Evolutionary conservation across 2,329 filamentous ascomycete species (phyloP).

Genomic region (Microcera coccophila): DNA sequence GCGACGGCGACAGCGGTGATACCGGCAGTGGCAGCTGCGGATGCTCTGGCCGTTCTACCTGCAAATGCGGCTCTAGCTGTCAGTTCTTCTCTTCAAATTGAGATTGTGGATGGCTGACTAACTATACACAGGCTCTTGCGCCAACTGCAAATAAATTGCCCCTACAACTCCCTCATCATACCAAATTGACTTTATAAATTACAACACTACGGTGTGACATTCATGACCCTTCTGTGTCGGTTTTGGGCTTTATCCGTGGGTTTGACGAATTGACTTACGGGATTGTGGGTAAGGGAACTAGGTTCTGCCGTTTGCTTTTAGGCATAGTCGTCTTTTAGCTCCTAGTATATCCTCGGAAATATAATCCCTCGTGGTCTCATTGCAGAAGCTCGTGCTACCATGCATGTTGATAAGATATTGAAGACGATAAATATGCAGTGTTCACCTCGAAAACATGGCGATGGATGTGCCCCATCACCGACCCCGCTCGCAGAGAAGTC

Average conservation of each 20-base stretch:
- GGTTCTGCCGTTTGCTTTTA: constrained; percentile 13
- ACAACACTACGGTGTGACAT: constrained; percentile 13
- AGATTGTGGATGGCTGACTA: constrained; percentile 12
- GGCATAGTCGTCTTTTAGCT: constrained; percentile 13
- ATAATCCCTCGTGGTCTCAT: no score
- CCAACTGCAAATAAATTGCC: constrained; percentile 27
- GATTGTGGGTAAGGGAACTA: constrained; percentile 8
- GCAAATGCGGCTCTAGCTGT: constrained; percentile 38
- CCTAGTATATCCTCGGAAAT: constrained; percentile 18
- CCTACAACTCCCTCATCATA: constrained; percentile 6
- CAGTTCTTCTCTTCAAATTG: constrained; percentile 11
- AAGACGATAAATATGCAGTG: no score
- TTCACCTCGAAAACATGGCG: no score
- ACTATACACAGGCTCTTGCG: constrained; percentile 28
- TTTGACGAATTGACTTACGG: constrained; percentile 7
- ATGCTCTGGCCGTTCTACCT: constrained; percentile 33
- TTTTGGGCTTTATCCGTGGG: constrained; percentile 7
- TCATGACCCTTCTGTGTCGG: constrained; percentile 14
- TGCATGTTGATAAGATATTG: no score
- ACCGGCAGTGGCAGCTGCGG: constrained; percentile 37
- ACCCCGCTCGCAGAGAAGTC: no score
- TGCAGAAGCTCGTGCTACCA: no score
- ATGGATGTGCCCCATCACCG: no score
- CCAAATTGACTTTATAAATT: constrained; percentile 12
- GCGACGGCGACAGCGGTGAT: no score